A percentile compares a stretch with the other conserved stretches of the same genome.
Evolutionary conservation across 768 basidiomycete species (phyloP).

Genomic region (Omphalotus guepiniiformis): DNA sequence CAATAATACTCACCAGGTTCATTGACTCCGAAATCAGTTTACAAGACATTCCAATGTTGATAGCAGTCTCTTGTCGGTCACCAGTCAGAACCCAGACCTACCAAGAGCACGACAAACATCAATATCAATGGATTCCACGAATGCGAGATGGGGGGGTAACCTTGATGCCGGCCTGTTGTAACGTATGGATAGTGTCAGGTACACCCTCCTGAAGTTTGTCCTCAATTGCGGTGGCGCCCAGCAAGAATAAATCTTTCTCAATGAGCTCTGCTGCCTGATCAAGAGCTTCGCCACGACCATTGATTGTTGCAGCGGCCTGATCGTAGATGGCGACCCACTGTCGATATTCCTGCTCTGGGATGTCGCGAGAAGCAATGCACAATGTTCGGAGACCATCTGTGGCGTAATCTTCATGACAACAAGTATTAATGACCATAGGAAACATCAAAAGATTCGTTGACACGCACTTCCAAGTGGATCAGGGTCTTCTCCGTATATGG

Average conservation of each 20-base stretch:
- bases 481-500: conserved; percentile 82
- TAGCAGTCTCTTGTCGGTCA: conserved; percentile 97
- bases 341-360: conserved; percentile 84
- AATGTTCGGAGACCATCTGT: conserved; percentile 95
- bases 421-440: conserved; percentile 7
- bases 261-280: conserved; percentile 94
- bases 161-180: conserved; percentile 99
- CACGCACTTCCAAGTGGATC: conserved; percentile 79
- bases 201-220: conserved; percentile 99
- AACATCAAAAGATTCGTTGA: neutral
- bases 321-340: conserved; percentile 89
- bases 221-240: conserved; percentile 98
- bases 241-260: conserved; percentile 87
- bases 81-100: conserved; percentile 98
- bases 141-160: conserved; percentile 23
- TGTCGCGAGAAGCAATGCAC: conserved; percentile 93
- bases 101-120: neutral
- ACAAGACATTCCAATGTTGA: conserved; percentile 98
- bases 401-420: conserved; percentile 77
- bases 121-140: neutral
- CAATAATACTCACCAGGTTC: conserved; percentile 71
- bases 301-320: conserved; percentile 92
- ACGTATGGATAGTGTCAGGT: conserved; percentile 94
- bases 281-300: conserved; percentile 90
- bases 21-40: conserved; percentile 96